These are phyloP conservation scores for Aspergillus sclerotiicarbonarius DNA, from an alignment of 495 filamentous ascomycete genomes.

Conservation along the genomic window DNA sequence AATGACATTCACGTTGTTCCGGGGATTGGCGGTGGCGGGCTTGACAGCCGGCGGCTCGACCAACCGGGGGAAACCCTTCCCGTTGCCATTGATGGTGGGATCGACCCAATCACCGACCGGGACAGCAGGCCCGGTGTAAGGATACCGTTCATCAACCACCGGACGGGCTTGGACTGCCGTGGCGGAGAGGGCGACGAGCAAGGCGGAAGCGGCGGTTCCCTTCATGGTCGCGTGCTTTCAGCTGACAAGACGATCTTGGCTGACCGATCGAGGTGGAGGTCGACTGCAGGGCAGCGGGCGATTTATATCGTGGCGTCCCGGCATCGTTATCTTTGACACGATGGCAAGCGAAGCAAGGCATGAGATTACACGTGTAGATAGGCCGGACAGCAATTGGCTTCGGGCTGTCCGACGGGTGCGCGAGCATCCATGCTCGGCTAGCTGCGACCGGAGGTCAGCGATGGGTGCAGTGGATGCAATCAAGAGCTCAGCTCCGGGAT, in stretches of 20 bases:
- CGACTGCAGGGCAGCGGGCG: neutral
- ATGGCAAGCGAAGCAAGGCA: neutral
- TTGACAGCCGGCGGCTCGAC: slow-evolving; percentile 55
- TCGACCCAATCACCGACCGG: slow-evolving; percentile 53
- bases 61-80: slow-evolving; percentile 50
- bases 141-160: slow-evolving; percentile 35
- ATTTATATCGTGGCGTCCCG: neutral
- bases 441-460: too few species aligned
- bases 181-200: slow-evolving; percentile 21
- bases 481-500: too few species aligned
- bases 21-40: slow-evolving; percentile 36
- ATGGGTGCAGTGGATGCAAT: too few species aligned
- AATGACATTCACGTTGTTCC: slow-evolving; percentile 56
- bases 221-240: slow-evolving; percentile 5
- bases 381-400: neutral
- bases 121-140: slow-evolving; percentile 48
- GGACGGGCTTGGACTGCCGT: slow-evolving; percentile 27
- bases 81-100: slow-evolving; percentile 49
- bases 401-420: neutral
- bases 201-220: slow-evolving; percentile 19
- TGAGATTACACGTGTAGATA: slow-evolving; percentile 2
- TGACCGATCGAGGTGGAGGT: neutral
- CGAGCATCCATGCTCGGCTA: too few species aligned
- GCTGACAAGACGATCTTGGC: neutral
- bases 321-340: neutral